Percentiles rank a stretch among this genome's conserved stretches.
Evolutionary conservation across 2,329 filamentous ascomycete species (phyloP).

Genomic region (Ophiosphaerella korrae): DNA sequence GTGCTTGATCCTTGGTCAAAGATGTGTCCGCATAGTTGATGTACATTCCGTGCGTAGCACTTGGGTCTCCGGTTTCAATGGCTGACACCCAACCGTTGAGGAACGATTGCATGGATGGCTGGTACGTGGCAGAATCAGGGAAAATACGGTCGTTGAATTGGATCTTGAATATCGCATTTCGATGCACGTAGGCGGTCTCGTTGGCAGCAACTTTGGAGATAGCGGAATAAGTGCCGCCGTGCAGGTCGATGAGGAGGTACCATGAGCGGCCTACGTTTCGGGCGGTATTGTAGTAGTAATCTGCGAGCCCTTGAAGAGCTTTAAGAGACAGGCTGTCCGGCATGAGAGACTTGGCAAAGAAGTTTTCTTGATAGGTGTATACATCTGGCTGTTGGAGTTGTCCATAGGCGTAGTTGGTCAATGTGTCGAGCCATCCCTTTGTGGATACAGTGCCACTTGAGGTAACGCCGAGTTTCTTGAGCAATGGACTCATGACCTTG

Average conservation of each 20-base stretch:
- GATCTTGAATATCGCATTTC: constrained; percentile 35
- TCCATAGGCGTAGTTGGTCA: constrained; percentile 26
- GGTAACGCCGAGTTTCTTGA: constrained; percentile 22
- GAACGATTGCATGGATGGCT: constrained; percentile 42
- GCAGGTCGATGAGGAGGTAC: constrained; percentile 37
- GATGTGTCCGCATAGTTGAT: constrained; percentile 58
- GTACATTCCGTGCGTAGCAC: constrained; percentile 52
- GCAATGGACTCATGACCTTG: constrained; percentile 29
- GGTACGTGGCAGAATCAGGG: constrained; percentile 27
- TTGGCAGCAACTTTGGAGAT: constrained; percentile 9
- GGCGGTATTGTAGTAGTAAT: constrained; percentile 31
- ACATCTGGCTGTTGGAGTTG: constrained; percentile 21
- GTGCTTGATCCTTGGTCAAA: constrained; percentile 50
- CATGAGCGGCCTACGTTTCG: constrained; percentile 19
- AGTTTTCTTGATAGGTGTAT: constrained; percentile 34
- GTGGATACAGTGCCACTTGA: constrained; percentile 4
- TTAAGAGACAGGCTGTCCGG: constrained; percentile 19
- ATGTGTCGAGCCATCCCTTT: constrained; percentile 26
- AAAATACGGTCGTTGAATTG: constrained; percentile 30
- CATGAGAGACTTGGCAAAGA: constrained; percentile 37
- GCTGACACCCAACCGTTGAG: constrained; percentile 48
- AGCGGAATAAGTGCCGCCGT: constrained; percentile 27
- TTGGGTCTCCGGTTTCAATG: constrained; percentile 28
- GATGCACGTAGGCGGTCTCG: constrained; percentile 31
- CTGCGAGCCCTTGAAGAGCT: constrained; percentile 22